These are phyloP conservation scores for Babesia ovata DNA, from an alignment of 169 alveolate species.

Conservation along the genomic window DNA sequence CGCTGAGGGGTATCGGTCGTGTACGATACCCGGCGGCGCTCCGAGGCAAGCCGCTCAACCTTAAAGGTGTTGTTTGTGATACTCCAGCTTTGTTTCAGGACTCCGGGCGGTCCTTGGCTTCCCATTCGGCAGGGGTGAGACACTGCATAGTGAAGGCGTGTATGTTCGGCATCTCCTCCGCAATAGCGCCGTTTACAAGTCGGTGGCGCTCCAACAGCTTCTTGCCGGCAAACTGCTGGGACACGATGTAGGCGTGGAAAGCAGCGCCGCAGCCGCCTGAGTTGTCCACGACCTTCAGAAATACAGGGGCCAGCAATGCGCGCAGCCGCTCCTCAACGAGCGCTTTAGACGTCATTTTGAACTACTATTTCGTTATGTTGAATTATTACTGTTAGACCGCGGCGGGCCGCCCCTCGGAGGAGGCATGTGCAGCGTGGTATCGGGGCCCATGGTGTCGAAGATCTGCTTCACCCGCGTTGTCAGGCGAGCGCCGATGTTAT, in stretches of 20 bases:
- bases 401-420: background rate
- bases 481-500: constrained; percentile 41
- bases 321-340: constrained; percentile 78
- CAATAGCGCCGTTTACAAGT: constrained; percentile 78
- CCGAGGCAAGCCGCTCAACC: too few species aligned
- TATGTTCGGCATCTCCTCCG: constrained; percentile 76
- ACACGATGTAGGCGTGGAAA: constrained; percentile 80
- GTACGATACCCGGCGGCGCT: too few species aligned
- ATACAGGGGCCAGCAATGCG: constrained; percentile 75
- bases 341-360: constrained; percentile 31
- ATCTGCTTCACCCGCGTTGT: constrained; percentile 37
- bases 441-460: constrained; percentile 9
- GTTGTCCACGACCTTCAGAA: constrained; percentile 78
- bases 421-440: background rate
- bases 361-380: background rate
- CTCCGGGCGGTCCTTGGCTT: constrained; percentile 59
- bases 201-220: constrained; percentile 82
- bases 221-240: constrained; percentile 74
- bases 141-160: constrained; percentile 86
- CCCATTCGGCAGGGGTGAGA: constrained; percentile 82
- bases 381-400: background rate
- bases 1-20: background rate
- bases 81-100: background rate
- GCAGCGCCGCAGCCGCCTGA: constrained; percentile 86
- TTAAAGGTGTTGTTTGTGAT: background rate